Evolutionary conservation across 2,329 filamentous ascomycete genomes (phyloP), one percentile per base, ranked within the genome.

Genomic region (Coleophoma eucalyptorum): DNA sequence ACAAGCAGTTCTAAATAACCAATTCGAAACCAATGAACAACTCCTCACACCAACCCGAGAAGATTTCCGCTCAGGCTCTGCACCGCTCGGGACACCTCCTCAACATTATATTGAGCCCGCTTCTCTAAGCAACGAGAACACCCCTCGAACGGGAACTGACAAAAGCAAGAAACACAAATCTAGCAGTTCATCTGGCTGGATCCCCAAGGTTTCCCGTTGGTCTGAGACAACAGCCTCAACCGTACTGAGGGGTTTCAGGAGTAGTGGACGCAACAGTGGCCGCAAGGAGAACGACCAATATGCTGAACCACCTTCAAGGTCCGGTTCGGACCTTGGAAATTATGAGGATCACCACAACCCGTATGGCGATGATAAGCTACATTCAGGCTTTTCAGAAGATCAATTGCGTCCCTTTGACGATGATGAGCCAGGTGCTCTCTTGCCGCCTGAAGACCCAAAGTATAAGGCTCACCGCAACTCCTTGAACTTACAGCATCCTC

Each of bases 171-270:
- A 96, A 72, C 89, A 95, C 72, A 96, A 96, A 67, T 93, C 90
- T 1, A 87, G 81, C 64, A 84, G 84, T 51, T 94, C 90, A 0
- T 90, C 89, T 0, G 76, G 80, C 47, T 84, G 83, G 76, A 88
- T 96, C 55, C 91, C 92, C 20, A 97, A 96, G 73, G 92, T 96
- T 55, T 97, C 94, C 5, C 83, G 94, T 41, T 99, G 94, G 94
- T 97, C 93, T 0, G 94, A 95, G 72, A 97, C 93, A 2, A 99
- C 94, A 0, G 82, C 92, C 4, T 96, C 91, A 0, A 96, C 90
- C 54, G 84, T 91, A 41, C 86, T 89, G 42, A 87, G 87, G 59
- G 87, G 86, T 38, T 87, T 92, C 67, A 83, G 87, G 38, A 83
- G 81, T 61, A 89, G 83, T 61, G 77, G 75, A 42, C 76, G 77